Evolutionary conservation across 2,329 filamentous ascomycete genomes (phyloP), one percentile per base, ranked within the genome.

Genomic region (Albophoma yamanashiensis): DNA sequence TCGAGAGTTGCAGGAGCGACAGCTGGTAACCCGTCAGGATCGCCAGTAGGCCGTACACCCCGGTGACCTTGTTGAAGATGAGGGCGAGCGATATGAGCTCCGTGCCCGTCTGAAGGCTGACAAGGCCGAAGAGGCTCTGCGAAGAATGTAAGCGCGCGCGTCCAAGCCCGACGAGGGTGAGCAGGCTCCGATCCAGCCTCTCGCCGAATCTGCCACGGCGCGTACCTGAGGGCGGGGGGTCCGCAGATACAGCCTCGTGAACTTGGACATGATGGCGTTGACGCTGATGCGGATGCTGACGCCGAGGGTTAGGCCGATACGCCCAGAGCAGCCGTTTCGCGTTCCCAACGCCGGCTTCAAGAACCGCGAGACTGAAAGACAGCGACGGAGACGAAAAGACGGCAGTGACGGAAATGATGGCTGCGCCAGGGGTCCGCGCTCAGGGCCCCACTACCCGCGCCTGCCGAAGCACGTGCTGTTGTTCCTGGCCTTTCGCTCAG

Each of bases 1-100:
- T 94, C 61, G 89, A 89, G 60, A 96, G 82, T 74, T 97, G 93
- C 31, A 94, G 82, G 38, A 86, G 81, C 59, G 91, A 92, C 63
- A 96, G 85, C 66, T 88, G 80, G 74, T 90, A 92, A 71, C 93
- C 93, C 31, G 92, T 96, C 64, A 96, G 79, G 66, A 96, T 83
- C 61, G 92, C 92, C 66, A 97, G 87, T 52, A 97, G 81, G 65
- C 92, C 92, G 75, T 96, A 97, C 66, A 96, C 80, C 61, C 92
- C 92, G 57, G 91, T 93, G 66, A 92, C 84, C 75, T 96, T 96
- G 81, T 97, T 97, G 77, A 97, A 87, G 59, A 95, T 81, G 64
- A 96, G 84, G 14, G 89, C 86, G 63, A 94, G 81, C 5, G 89
- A 87, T 68, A 96, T 91, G 68, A 97, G 82, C 67, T 94, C 91